These are phyloP conservation scores for Monilinia fructicola DNA, from an alignment of 2,329 filamentous ascomycete species.

Conservation along the genomic window DNA sequence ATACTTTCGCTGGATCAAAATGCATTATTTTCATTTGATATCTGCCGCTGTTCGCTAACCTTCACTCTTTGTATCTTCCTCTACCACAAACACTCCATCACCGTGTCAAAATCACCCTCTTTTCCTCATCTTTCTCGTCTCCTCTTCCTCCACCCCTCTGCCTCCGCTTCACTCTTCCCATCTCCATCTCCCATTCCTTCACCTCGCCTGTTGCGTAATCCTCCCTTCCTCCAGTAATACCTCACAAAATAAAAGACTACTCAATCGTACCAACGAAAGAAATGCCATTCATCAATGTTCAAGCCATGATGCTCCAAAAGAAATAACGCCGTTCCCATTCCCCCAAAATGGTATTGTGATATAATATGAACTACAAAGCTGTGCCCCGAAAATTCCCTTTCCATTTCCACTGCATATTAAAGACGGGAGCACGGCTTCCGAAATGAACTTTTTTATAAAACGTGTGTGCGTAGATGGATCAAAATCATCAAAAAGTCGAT, in stretches of 20 bases:
- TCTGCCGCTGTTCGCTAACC: not conserved
- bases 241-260: not conserved
- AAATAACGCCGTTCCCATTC: slow-evolving; percentile 23
- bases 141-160: too few species aligned
- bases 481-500: slow-evolving; percentile 5
- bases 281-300: slow-evolving; percentile 9
- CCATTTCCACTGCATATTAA: slow-evolving; percentile 19
- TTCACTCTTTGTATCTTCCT: not conserved
- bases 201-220: not conserved
- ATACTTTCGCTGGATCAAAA: not conserved
- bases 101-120: not conserved
- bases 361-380: slow-evolving; percentile 35
- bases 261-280: slow-evolving; percentile 9
- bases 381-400: slow-evolving; percentile 23
- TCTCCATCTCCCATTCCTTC: not conserved
- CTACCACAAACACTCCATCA: not conserved
- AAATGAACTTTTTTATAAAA: slow-evolving; percentile 29
- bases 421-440: slow-evolving; percentile 19
- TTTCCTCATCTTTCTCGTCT: not conserved
- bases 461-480: slow-evolving; percentile 15
- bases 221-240: not conserved
- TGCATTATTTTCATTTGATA: slow-evolving; percentile 14
- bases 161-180: not conserved
- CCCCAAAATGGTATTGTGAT: slow-evolving; percentile 35
- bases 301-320: slow-evolving; percentile 1